A percentile compares a stretch with the other conserved stretches of the same genome.
These are phyloP conservation scores for Linnemannia elongata DNA, from an alignment of 192 early-diverging fungal species.

Conservation along the genomic window DNA sequence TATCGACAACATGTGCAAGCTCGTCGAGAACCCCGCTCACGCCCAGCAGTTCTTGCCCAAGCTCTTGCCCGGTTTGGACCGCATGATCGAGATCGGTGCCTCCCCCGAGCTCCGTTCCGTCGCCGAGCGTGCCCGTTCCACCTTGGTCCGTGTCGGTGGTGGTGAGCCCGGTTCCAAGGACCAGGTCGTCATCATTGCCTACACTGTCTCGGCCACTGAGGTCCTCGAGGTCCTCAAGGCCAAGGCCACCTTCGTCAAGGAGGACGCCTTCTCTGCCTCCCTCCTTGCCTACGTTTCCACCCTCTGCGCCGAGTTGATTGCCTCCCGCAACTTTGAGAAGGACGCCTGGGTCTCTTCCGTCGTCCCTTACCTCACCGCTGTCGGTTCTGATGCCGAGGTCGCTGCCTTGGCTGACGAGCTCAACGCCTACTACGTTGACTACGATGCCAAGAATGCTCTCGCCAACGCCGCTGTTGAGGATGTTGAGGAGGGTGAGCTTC, in stretches of 20 bases:
- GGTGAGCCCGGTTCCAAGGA: slow-evolving; percentile 62
- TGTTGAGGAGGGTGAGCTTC: slow-evolving; percentile 69
- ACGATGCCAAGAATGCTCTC: slow-evolving; percentile 56
- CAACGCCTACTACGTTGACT: slow-evolving; percentile 62
- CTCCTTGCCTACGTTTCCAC: slow-evolving; percentile 71
- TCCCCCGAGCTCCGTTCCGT: slow-evolving; percentile 84
- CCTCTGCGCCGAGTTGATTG: slow-evolving; percentile 72
- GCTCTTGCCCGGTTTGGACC: slow-evolving; percentile 82
- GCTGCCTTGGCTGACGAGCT: slow-evolving; percentile 61
- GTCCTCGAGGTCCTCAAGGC: slow-evolving; percentile 65
- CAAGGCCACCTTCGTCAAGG: slow-evolving; percentile 66
- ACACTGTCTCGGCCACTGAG: slow-evolving; percentile 59
- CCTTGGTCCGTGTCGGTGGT: slow-evolving; percentile 76
- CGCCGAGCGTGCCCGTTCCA: slow-evolving; percentile 76
- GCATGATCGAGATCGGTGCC: slow-evolving; percentile 80
- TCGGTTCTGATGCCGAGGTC: slow-evolving; percentile 68
- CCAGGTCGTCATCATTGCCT: slow-evolving; percentile 67
- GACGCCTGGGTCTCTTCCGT: slow-evolving; percentile 76
- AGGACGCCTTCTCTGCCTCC: slow-evolving; percentile 56
- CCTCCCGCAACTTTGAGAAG: slow-evolving; percentile 73
- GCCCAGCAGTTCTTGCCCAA: slow-evolving; percentile 85
- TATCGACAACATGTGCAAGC: slow-evolving; percentile 94
- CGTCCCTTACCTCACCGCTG: slow-evolving; percentile 66
- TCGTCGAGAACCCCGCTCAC: slow-evolving; percentile 85
- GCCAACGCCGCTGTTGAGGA: slow-evolving; percentile 61